A percentile compares a stretch with the other conserved stretches of the same genome.
These are phyloP conservation scores for Chlamydomonas urium DNA, from an alignment of 139 green algal species.

Conservation along the genomic window DNA sequence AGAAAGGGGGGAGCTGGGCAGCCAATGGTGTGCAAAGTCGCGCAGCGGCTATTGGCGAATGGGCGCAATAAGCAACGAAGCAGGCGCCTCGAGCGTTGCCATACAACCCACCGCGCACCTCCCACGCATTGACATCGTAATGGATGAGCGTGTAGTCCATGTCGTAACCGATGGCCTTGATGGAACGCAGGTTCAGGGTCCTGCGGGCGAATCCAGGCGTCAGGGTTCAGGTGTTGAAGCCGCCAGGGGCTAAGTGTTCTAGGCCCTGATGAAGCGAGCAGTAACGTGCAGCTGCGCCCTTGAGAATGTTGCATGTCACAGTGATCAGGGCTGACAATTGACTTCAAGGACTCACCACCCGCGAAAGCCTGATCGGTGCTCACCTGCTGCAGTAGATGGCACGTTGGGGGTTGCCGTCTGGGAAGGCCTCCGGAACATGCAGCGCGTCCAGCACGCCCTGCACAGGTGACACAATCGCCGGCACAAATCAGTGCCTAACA, in stretches of 20 bases:
- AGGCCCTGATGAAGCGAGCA: background rate
- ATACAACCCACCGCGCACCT: slow-evolving; percentile 86
- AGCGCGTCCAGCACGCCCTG: slow-evolving; percentile 46
- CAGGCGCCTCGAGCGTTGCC: too few relatives aligned
- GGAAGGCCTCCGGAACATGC: slow-evolving; percentile 48
- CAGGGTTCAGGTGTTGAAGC: background rate
- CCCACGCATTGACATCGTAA: slow-evolving; percentile 85
- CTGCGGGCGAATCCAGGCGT: slow-evolving; percentile 10
- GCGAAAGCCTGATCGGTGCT: too few relatives aligned
- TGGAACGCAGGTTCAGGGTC: slow-evolving; percentile 90
- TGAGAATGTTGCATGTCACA: too few relatives aligned
- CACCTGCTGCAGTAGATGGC: slow-evolving; percentile 92
- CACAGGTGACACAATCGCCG: too few relatives aligned
- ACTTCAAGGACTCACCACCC: background rate
- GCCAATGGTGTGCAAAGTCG: too few relatives aligned
- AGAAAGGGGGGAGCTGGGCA: too few relatives aligned
- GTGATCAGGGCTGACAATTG: background rate
- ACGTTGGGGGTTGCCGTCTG: slow-evolving; percentile 62
- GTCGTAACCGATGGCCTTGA: slow-evolving; percentile 76
- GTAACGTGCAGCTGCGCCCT: too few relatives aligned
- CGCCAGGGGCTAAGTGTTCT: background rate
- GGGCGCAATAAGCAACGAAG: too few relatives aligned
- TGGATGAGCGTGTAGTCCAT: slow-evolving; percentile 94
- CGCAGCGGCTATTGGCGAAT: too few relatives aligned
- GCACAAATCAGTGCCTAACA: too few relatives aligned